phyloP scores from a whole-genome alignment of 2,329 filamentous ascomycete species.

The Colletotrichum abscissum region DNA sequence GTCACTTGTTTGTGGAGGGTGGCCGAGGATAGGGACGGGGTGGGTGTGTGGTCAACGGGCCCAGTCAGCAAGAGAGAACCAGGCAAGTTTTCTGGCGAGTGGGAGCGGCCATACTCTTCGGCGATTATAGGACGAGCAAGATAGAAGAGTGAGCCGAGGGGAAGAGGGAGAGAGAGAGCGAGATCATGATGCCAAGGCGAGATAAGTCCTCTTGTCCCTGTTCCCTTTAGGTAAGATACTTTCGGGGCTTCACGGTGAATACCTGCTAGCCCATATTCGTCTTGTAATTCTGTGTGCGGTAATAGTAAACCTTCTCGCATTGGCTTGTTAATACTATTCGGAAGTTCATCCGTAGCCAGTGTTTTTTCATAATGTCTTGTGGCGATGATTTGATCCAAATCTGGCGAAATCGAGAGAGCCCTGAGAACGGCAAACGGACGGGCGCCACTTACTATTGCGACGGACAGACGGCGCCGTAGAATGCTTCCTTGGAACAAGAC shows the following conservation, averaged over 20 bases:
- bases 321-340: constrained; percentile 2
- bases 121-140: not conserved
- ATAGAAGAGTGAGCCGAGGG: not conserved
- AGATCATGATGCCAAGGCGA: constrained; percentile 30
- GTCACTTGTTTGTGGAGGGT: constrained; percentile 32
- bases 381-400: constrained; percentile 17
- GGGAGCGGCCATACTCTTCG: not conserved
- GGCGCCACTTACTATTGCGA: not conserved
- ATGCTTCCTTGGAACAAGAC: constrained; percentile 26
- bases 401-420: constrained; percentile 2
- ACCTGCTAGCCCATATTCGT: not conserved
- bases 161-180: not conserved
- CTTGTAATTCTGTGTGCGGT: not conserved
- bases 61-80: constrained; percentile 22
- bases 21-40: constrained; percentile 23
- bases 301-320: not conserved
- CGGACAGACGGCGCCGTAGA: constrained; percentile 13
- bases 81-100: not conserved
- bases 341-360: not conserved
- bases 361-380: constrained; percentile 7
- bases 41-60: constrained; percentile 26
- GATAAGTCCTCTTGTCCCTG: constrained; percentile 20
- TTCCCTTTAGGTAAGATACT: constrained; percentile 3
- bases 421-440: constrained; percentile 1
- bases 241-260: constrained; percentile 6